Conservation (phyloP, 2,329 filamentous ascomycete species). For the Dryadomyces quercus-mongolicae region DNA sequence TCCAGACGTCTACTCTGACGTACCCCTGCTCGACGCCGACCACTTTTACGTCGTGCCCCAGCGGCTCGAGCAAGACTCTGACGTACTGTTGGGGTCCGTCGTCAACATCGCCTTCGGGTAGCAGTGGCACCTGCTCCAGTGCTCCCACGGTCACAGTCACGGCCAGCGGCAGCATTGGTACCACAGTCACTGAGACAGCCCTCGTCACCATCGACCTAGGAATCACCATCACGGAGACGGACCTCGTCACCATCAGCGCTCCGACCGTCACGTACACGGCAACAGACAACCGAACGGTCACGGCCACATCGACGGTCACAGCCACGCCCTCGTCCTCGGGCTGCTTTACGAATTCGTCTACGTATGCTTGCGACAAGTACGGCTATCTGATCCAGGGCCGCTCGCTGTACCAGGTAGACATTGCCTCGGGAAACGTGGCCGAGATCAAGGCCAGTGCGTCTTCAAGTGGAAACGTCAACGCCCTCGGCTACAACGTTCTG, state of each 20-base stretch:
- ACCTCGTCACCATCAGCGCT: not conserved
- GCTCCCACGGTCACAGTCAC: not conserved
- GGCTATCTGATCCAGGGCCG: constrained; percentile 10
- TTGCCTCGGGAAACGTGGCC: constrained; percentile 3
- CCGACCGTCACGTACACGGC: not conserved
- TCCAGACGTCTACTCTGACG: not conserved
- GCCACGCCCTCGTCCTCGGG: not conserved
- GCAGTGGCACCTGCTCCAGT: not conserved
- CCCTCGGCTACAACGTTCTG: constrained; percentile 11
- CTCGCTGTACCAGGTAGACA: constrained; percentile 9
- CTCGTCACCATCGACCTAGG: not conserved
- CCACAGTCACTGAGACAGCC: not conserved
- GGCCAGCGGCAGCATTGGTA: not conserved
- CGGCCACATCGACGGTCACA: not conserved
- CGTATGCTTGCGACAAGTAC: constrained; percentile 9
- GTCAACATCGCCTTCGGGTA: too few relatives aligned
- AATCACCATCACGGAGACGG: not conserved
- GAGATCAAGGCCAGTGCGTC: constrained; percentile 2
- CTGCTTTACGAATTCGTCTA: not conserved
- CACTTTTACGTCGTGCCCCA: not conserved
- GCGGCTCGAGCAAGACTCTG: not conserved
- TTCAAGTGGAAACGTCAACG: constrained; percentile 8
- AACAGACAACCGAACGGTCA: not conserved
- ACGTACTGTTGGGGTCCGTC: constrained; percentile 3
- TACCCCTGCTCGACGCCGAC: not conserved